Conservation (phyloP, 1,284 basidiomycete species). For the Afroboletus lepidellus region DNA sequence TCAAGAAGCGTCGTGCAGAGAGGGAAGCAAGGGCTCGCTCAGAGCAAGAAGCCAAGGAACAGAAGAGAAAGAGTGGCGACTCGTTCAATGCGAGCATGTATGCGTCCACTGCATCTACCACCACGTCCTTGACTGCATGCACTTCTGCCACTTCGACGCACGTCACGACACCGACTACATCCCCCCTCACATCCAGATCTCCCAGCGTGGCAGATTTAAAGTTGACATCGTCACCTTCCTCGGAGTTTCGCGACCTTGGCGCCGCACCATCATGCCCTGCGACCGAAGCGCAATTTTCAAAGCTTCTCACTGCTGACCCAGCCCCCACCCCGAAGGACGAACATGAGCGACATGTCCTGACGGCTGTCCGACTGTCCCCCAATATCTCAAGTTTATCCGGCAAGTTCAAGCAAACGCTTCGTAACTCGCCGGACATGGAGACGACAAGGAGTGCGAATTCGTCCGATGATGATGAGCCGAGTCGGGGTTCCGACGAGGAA, state of each 20-base stretch:
- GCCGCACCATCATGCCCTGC: neutral
- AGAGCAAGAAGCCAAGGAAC: conserved; percentile 35
- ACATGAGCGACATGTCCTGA: conserved; percentile 23
- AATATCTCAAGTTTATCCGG: conserved; percentile 4
- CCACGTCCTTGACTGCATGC: conserved; percentile 27
- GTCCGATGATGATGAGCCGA: conserved; percentile 4
- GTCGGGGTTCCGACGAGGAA: conserved; percentile 13
- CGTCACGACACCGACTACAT: conserved; percentile 21
- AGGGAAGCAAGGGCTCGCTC: conserved; percentile 40
- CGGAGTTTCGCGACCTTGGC: neutral
- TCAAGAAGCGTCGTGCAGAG: conserved; percentile 56
- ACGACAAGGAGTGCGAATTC: conserved; percentile 9
- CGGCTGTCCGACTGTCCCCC: conserved; percentile 24
- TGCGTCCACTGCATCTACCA: conserved; percentile 26
- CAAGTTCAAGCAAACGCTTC: conserved; percentile 8
- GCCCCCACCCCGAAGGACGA: conserved; percentile 19
- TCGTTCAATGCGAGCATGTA: conserved; percentile 26
- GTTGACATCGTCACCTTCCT: conserved; percentile 1
- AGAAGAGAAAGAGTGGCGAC: conserved; percentile 22
- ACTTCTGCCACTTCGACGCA: conserved; percentile 20
- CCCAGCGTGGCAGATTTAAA: conserved; percentile 26
- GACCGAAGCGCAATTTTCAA: neutral
- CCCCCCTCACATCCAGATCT: conserved; percentile 26
- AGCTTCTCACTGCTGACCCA: neutral
- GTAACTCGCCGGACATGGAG: conserved; percentile 19